These are phyloP conservation scores for Polytrichum commune DNA, from an alignment of 225 moss, liverwort and hornwort genomes.

Conservation along the genomic window DNA sequence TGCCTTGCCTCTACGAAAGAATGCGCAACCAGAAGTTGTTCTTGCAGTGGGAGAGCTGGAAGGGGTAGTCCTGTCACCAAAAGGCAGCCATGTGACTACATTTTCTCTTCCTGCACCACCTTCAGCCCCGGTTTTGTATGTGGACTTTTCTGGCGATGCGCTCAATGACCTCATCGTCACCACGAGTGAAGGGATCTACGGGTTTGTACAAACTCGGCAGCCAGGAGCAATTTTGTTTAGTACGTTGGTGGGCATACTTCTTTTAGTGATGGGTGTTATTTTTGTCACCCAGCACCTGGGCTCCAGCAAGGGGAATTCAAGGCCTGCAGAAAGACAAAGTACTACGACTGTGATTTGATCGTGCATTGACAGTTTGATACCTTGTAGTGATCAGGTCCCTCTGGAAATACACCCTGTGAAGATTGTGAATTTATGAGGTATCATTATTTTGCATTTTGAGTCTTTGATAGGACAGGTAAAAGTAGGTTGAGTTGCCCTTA, in stretches of 20 bases:
- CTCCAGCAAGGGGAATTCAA: conserved; percentile 63
- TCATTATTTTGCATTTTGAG: too few relatives aligned
- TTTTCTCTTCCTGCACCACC: conserved; percentile 57
- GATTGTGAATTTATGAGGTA: too few relatives aligned
- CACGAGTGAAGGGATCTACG: conserved; percentile 58
- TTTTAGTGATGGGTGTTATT: conserved; percentile 80
- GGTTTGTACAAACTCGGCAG: conserved; percentile 80
- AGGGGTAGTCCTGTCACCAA: conserved; percentile 72
- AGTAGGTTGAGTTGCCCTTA: too few relatives aligned
- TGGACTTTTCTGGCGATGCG: conserved; percentile 85
- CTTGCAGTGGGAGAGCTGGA: conserved; percentile 83
- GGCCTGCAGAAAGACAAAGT: conserved; percentile 50
- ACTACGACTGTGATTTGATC: neutral
- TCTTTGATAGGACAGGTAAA: too few relatives aligned
- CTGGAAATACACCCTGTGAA: too few relatives aligned
- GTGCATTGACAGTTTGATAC: too few relatives aligned
- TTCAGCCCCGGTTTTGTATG: conserved; percentile 40
- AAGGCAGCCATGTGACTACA: conserved; percentile 57
- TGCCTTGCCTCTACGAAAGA: conserved; percentile 59
- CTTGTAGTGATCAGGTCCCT: too few relatives aligned
- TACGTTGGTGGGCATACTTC: conserved; percentile 69
- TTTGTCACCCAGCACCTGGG: conserved; percentile 82
- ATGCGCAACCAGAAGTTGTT: conserved; percentile 54
- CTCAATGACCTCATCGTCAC: conserved; percentile 77
- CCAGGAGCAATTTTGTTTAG: conserved; percentile 89